A percentile compares a stretch with the other conserved stretches of the same genome.
These are phyloP conservation scores for Helotiales sp. DNA, from an alignment of 2,329 filamentous ascomycete species.

Conservation along the genomic window DNA sequence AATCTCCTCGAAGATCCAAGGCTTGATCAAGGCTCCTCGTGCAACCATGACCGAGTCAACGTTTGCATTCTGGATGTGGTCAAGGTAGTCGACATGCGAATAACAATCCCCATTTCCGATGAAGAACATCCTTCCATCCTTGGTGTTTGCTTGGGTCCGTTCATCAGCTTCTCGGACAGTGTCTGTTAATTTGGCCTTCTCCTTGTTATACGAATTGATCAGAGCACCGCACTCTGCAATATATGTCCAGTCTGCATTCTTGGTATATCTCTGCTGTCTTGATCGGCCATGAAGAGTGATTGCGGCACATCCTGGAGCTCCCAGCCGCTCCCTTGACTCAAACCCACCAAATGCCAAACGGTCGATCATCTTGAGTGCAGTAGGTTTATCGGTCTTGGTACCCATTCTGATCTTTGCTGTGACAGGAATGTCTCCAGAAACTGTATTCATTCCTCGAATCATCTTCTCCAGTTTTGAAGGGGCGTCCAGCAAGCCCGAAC, in stretches of 20 bases:
- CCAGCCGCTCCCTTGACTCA: slow-evolving; percentile 71
- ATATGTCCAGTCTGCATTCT: slow-evolving; percentile 91
- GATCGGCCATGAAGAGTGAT: slow-evolving; percentile 93
- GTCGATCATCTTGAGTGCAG: slow-evolving; percentile 79
- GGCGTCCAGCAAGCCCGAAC: slow-evolving; percentile 89
- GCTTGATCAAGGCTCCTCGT: slow-evolving; percentile 95
- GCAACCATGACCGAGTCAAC: slow-evolving; percentile 97
- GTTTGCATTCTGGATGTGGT: slow-evolving; percentile 74
- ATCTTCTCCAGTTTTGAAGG: slow-evolving; percentile 92
- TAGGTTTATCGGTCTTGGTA: slow-evolving; percentile 78
- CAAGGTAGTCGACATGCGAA: slow-evolving; percentile 86
- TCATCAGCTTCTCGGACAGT: slow-evolving; percentile 79
- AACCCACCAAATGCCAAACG: slow-evolving; percentile 80
- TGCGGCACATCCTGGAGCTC: slow-evolving; percentile 86
- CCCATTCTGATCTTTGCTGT: slow-evolving; percentile 95
- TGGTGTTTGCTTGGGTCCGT: slow-evolving; percentile 70
- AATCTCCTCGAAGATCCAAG: slow-evolving; percentile 98
- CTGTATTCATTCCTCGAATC: slow-evolving; percentile 91
- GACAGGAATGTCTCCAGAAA: slow-evolving; percentile 88
- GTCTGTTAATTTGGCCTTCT: slow-evolving; percentile 70
- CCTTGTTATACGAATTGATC: slow-evolving; percentile 77
- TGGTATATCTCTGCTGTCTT: slow-evolving; percentile 92
- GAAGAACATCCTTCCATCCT: slow-evolving; percentile 79
- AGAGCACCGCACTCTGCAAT: slow-evolving; percentile 88
- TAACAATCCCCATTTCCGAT: slow-evolving; percentile 96